Percentiles rank a stretch among this genome's conserved stretches.
phyloP scores from a whole-genome alignment of 225 moss, liverwort and hornwort species.

The Polytrichum formosum region DNA sequence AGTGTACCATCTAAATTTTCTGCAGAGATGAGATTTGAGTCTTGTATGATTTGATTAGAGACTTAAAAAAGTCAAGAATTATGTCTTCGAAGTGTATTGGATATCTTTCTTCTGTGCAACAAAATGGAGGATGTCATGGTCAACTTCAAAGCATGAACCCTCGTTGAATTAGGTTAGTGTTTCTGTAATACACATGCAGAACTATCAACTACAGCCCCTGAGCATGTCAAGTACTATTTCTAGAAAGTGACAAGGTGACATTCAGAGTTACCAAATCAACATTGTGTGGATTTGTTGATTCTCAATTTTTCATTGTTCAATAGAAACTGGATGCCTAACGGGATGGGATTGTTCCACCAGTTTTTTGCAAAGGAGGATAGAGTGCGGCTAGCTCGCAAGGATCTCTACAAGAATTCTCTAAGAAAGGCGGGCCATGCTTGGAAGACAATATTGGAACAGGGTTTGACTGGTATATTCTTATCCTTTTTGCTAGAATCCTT shows the following conservation, averaged over 20 bases:
- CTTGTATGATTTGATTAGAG: too few relatives aligned
- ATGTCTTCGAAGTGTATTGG: too few relatives aligned
- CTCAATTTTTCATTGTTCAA: background rate
- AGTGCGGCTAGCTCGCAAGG: conserved; percentile 64
- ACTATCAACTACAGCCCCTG: background rate
- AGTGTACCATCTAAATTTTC: too few relatives aligned
- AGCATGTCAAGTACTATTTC: too few relatives aligned
- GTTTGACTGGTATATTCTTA: conserved; percentile 55
- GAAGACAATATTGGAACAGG: conserved; percentile 59
- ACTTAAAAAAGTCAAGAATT: too few relatives aligned
- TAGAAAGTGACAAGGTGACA: background rate
- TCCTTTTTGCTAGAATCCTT: background rate
- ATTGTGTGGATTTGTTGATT: background rate
- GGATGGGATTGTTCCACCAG: conserved; percentile 19
- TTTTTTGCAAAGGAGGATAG: conserved; percentile 77
- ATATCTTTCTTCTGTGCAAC: too few relatives aligned
- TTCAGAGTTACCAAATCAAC: background rate
- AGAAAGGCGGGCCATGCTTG: conserved; percentile 83
- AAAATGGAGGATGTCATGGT: too few relatives aligned
- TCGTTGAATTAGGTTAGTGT: background rate
- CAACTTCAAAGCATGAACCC: too few relatives aligned
- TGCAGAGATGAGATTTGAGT: too few relatives aligned
- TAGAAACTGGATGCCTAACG: background rate
- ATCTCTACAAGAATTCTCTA: conserved; percentile 67
- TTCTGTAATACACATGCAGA: background rate